Conservation (phyloP, 495 filamentous ascomycete species). For the Talaromyces liani region DNA sequence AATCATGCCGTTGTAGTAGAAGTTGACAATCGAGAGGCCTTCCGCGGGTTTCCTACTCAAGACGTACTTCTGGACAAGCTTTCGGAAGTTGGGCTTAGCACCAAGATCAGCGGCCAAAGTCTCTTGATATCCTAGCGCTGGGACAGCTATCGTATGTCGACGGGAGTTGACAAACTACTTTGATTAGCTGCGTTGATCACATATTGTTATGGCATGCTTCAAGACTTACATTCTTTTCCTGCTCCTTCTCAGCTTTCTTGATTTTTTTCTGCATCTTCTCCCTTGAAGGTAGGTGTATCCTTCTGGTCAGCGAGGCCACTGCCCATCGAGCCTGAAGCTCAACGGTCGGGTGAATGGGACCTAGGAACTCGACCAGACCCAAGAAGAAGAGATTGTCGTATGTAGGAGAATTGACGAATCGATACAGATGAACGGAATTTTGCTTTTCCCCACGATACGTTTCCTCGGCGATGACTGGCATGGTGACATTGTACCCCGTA, state of each 20-base stretch:
- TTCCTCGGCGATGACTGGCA: slow-evolving; percentile 10
- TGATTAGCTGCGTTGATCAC: neutral
- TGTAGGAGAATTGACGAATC: slow-evolving; percentile 9
- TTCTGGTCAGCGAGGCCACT: slow-evolving; percentile 10
- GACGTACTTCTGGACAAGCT: slow-evolving; percentile 8
- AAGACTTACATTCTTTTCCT: slow-evolving; percentile 8
- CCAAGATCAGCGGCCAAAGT: slow-evolving; percentile 12
- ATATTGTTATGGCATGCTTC: neutral
- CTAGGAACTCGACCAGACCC: slow-evolving; percentile 14
- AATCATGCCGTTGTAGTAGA: slow-evolving; percentile 14
- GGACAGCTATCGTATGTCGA: slow-evolving; percentile 11
- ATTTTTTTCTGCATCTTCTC: slow-evolving; percentile 12
- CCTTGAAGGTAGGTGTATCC: slow-evolving; percentile 9
- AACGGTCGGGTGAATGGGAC: slow-evolving; percentile 14
- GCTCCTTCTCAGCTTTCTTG: slow-evolving; percentile 8
- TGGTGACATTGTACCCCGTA: slow-evolving; percentile 15
- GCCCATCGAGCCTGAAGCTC: slow-evolving; percentile 17
- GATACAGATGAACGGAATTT: slow-evolving; percentile 13
- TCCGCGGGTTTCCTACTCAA: slow-evolving; percentile 9
- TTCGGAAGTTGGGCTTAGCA: slow-evolving; percentile 11
- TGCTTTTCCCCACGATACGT: neutral
- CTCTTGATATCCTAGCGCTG: slow-evolving; percentile 14
- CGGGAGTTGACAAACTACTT: slow-evolving; percentile 12
- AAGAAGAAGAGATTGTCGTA: slow-evolving; percentile 11
- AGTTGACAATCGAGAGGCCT: slow-evolving; percentile 12